These are phyloP conservation scores for Komagataella ulmi DNA, from an alignment of 805 yeast species.

Conservation along the genomic window DNA sequence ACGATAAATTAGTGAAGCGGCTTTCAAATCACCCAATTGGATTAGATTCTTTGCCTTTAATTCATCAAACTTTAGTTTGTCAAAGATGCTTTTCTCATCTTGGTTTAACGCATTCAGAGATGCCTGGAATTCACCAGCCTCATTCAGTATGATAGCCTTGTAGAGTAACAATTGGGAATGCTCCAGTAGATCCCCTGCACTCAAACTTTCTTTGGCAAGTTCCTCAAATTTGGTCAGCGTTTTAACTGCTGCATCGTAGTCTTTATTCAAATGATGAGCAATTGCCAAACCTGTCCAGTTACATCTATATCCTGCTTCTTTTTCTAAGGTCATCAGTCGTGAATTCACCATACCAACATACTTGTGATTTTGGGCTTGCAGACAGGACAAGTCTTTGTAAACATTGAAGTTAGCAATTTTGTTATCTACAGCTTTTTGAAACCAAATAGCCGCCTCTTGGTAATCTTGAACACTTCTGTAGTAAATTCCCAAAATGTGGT, in stretches of 20 bases:
- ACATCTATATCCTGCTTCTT: conserved; percentile 71
- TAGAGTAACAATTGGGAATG: conserved; percentile 71
- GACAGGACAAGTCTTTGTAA: conserved; percentile 65
- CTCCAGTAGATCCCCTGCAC: conserved; percentile 58
- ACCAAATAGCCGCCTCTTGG: conserved; percentile 67
- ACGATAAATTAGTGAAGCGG: conserved; percentile 60
- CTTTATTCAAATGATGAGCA: conserved; percentile 67
- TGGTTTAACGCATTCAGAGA: conserved; percentile 50
- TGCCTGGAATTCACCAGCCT: conserved; percentile 44
- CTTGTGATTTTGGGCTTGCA: conserved; percentile 74
- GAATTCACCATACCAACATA: conserved; percentile 47
- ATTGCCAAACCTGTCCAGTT: conserved; percentile 85
- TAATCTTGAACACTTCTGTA: conserved; percentile 60
- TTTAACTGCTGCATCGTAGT: conserved; percentile 53
- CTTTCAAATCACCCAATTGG: conserved; percentile 39
- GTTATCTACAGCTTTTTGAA: conserved; percentile 57
- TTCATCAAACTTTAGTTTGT: conserved; percentile 50
- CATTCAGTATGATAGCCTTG: conserved; percentile 52
- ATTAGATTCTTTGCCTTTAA: conserved; percentile 50
- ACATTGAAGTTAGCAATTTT: conserved; percentile 73
- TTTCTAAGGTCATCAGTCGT: conserved; percentile 56
- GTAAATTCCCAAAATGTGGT: conserved; percentile 80
- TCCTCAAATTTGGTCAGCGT: conserved; percentile 69
- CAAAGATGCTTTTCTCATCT: conserved; percentile 30
- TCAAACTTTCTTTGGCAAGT: conserved; percentile 52